Base-by-base conservation (phyloP, 2,329 filamentous ascomycete genomes). In the Claviceps pusilla region DNA sequence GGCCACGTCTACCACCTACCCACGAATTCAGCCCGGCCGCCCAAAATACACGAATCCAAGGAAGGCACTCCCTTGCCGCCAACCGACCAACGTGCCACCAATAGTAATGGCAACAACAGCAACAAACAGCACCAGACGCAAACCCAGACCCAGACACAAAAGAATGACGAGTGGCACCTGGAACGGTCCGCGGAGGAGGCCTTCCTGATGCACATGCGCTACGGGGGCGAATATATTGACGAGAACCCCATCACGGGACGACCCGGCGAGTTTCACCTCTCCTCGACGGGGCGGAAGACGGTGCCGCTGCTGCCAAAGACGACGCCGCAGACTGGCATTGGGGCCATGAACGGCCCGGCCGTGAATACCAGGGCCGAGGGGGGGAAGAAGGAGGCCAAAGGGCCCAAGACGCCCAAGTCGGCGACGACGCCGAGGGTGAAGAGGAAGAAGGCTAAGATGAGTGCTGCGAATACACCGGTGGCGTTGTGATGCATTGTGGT, bases 221-320 rank as follows among this genome's bases (percentile, higher is more conserved):
- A 77, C 59, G 81, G 80, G 42, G 76, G 79, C 50, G 80, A 84
- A 58, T 84, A 81, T 63, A 78, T 84, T 67, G 79, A 85, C 65
- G 79, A 84, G 65, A 84, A 83, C 59, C 80, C 81, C 46, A 84
- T 85, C 60, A 83, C 80, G 0, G 82, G 82, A 50, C 74, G 76
- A 35, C 82, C 82, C 0, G 82, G 82, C 51, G 79, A 82, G 53
- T 85, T 84, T 65, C 79, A 83, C 59, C 73, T 84, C 11, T 76
- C 77, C 9, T 80, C 78, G 7, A 83, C 79, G 0, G 80, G 81
- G 1, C 74, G 79, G 53, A 77, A 77, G 61, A 61, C 65, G 1
- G 64, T 67, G 4, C 63, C 62, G 16, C 64, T 68, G 28, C 65
- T 67, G 24, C 66, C 66, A 2, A 66, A 66, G 48, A 59, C 64